phyloP scores from a whole-genome alignment of 2,329 filamentous ascomycete species.

The Paramyrothecium sp. region DNA sequence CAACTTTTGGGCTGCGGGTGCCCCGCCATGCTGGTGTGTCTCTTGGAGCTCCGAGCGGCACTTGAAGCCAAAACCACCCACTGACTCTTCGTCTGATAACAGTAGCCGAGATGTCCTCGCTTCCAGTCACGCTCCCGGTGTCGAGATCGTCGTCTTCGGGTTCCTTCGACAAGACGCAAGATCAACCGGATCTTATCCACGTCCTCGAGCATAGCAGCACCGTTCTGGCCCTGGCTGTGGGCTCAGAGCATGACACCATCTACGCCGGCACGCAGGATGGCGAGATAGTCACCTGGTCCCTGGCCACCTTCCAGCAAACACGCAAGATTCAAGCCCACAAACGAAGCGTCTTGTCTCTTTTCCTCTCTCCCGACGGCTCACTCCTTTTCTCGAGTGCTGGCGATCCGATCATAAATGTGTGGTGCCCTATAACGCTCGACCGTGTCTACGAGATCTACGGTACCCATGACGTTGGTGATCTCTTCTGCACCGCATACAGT shows the following conservation, averaged over 20 bases:
- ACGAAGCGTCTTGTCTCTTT: conserved; percentile 84
- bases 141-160: not conserved
- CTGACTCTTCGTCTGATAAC: not conserved
- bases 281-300: conserved; percentile 88
- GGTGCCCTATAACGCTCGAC: conserved; percentile 74
- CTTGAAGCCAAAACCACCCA: not conserved
- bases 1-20: not conserved
- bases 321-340: conserved; percentile 83
- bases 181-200: conserved; percentile 65
- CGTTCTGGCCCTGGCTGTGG: conserved; percentile 80
- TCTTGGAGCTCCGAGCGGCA: not conserved
- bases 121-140: not conserved
- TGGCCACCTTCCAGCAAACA: conserved; percentile 81
- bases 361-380: conserved; percentile 70
- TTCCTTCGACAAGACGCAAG: not conserved
- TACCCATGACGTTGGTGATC: conserved; percentile 89
- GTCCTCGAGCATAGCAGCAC: conserved; percentile 75
- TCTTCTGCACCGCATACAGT: conserved; percentile 94
- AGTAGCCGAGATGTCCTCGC: not conserved
- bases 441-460: conserved; percentile 89
- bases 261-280: conserved; percentile 93
- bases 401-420: conserved; percentile 92
- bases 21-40: not conserved
- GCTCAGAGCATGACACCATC: conserved; percentile 72
- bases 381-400: conserved; percentile 90